These are phyloP conservation scores for Spiraea crenata DNA, from an alignment of 331 rosid genomes.

Conservation along the genomic window DNA sequence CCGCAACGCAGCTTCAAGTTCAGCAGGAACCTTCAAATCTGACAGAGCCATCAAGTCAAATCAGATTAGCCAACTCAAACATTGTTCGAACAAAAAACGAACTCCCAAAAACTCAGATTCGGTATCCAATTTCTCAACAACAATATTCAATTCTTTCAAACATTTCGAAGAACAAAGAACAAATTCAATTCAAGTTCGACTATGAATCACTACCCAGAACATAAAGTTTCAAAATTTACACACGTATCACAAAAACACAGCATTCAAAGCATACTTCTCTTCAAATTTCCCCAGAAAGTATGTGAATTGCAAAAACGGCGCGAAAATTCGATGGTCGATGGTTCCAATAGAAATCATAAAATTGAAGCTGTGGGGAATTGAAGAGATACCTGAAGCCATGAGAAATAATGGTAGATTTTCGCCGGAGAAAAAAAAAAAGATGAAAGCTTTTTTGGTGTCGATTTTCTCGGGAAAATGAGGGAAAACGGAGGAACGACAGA, in stretches of 20 bases:
- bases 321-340: not conserved
- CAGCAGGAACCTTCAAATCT: constrained; percentile 66
- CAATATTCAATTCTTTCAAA: constrained; percentile 14
- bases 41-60: constrained; percentile 16
- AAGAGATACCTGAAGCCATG: constrained; percentile 66
- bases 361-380: not conserved
- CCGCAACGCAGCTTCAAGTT: constrained; percentile 76
- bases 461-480: constrained; percentile 25
- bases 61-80: not conserved
- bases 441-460: not conserved
- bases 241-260: not conserved
- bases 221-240: not conserved
- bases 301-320: not conserved
- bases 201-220: constrained; percentile 12
- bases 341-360: constrained; percentile 1
- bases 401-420: constrained; percentile 4
- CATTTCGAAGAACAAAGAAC: constrained; percentile 7
- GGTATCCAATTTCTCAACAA: not conserved
- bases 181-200: not conserved
- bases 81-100: not conserved
- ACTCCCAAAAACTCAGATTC: not conserved
- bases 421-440: constrained; percentile 10
- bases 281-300: not conserved
- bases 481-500: not conserved
- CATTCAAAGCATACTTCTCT: not conserved